These are phyloP conservation scores for Aaosphaeria arxii DNA, from an alignment of 2,329 filamentous ascomycete genomes.

Conservation along the genomic window DNA sequence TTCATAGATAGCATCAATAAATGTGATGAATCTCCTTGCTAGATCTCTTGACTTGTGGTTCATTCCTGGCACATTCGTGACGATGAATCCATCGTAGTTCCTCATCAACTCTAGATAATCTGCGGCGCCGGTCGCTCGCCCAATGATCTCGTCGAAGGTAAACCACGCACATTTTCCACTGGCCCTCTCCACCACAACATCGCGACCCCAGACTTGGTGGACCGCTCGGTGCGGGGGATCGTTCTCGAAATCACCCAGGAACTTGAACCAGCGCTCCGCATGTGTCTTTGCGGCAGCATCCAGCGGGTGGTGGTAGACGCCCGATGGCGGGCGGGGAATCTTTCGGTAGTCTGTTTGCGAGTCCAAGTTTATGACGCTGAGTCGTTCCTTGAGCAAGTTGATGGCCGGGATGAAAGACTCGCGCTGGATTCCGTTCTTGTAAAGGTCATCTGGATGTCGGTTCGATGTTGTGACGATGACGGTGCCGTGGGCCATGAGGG, in stretches of 20 bases:
- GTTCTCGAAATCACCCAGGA: slow-evolving; percentile 77
- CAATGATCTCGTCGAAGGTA: slow-evolving; percentile 88
- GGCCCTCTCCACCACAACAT: slow-evolving; percentile 82
- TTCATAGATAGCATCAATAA: slow-evolving; percentile 96
- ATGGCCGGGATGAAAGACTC: slow-evolving; percentile 96
- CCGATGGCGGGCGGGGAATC: slow-evolving; percentile 86
- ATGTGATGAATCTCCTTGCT: slow-evolving; percentile 91
- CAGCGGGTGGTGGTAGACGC: slow-evolving; percentile 89
- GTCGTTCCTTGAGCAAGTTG: slow-evolving; percentile 76
- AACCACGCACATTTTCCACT: slow-evolving; percentile 88
- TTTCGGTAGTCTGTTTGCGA: slow-evolving; percentile 96
- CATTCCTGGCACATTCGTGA: slow-evolving; percentile 92
- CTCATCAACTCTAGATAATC: slow-evolving; percentile 92
- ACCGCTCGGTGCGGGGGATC: slow-evolving; percentile 73
- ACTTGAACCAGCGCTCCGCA: slow-evolving; percentile 92
- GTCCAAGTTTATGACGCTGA: slow-evolving; percentile 91
- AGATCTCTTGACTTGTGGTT: slow-evolving; percentile 80
- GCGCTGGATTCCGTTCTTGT: slow-evolving; percentile 96
- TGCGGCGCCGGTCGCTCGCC: slow-evolving; percentile 81
- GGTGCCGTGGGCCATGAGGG: slow-evolving; percentile 93
- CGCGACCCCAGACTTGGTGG: slow-evolving; percentile 88
- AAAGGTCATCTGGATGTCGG: slow-evolving; percentile 91
- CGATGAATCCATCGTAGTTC: slow-evolving; percentile 86
- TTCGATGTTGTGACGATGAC: slow-evolving; percentile 96
- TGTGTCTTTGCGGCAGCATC: slow-evolving; percentile 75